Evolutionary conservation across 495 filamentous ascomycete species (phyloP).

Genomic region (Neurospora sp.): DNA sequence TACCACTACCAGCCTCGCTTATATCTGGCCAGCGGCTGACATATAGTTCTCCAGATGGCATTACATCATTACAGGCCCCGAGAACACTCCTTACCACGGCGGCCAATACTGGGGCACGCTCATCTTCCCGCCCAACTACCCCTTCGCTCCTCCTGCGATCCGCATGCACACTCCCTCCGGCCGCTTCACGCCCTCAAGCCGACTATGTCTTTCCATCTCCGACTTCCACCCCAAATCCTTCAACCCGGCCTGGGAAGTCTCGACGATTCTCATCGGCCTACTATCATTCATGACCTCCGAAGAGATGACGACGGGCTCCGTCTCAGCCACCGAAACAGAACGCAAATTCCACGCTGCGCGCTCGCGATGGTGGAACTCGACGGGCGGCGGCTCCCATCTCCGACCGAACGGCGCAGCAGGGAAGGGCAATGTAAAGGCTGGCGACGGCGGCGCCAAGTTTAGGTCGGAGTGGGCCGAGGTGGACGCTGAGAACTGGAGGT

Average conservation of each 20-base stretch:
- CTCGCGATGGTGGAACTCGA: conserved; percentile 93
- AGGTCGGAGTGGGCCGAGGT: conserved; percentile 76
- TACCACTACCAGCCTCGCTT: neutral
- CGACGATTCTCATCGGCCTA: conserved; percentile 88
- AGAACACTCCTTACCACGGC: conserved; percentile 83
- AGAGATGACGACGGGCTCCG: conserved; percentile 94
- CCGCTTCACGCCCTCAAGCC: conserved; percentile 84
- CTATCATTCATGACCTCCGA: conserved; percentile 97
- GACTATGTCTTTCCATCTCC: conserved; percentile 87
- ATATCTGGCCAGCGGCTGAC: conserved; percentile 3
- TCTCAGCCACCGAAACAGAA: conserved; percentile 71
- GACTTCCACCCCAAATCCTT: conserved; percentile 97
- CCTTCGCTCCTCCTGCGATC: conserved; percentile 93
- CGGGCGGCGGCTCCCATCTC: conserved; percentile 75
- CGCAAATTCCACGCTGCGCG: conserved; percentile 67
- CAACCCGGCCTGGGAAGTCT: conserved; percentile 98
- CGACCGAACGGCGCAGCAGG: conserved; percentile 24
- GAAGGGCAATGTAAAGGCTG: conserved; percentile 36
- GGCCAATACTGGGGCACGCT: conserved; percentile 98
- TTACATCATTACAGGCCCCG: conserved; percentile 95
- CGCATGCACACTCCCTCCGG: conserved; percentile 97
- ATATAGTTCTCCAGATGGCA: conserved; percentile 64
- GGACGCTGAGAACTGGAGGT: conserved; percentile 85
- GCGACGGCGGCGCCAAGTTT: conserved; percentile 11
- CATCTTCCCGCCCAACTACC: conserved; percentile 91